Conservation (phyloP, 2,329 filamentous ascomycete genomes). For the Incumbomyces lentus region DNA sequence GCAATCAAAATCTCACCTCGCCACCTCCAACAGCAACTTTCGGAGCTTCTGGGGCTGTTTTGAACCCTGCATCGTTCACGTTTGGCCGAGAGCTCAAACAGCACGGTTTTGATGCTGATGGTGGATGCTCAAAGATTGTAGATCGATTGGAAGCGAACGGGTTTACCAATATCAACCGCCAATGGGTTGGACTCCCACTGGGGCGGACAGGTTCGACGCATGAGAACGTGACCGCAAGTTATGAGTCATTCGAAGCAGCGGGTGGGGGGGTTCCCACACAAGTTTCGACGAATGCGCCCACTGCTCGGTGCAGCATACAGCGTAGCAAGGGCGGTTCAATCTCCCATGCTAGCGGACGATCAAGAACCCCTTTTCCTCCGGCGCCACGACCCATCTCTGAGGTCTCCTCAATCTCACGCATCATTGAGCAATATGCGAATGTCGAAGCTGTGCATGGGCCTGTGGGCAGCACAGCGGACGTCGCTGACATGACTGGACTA, state of each 20-base stretch:
- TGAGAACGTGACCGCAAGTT: constrained; percentile 12
- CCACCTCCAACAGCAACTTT: neutral
- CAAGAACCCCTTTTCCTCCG: constrained; percentile 17
- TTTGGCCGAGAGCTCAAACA: constrained; percentile 85
- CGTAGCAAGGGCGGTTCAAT: constrained; percentile 11
- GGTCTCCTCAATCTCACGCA: constrained; percentile 18
- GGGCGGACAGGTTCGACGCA: constrained; percentile 32
- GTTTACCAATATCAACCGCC: constrained; percentile 70
- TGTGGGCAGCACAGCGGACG: constrained; percentile 59
- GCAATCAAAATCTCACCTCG: constrained; percentile 57
- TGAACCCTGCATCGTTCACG: constrained; percentile 53
- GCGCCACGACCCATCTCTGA: constrained; percentile 19
- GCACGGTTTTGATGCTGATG: constrained; percentile 76
- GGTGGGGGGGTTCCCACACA: constrained; percentile 24
- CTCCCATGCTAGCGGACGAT: constrained; percentile 11
- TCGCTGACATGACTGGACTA: constrained; percentile 67
- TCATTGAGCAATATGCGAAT: constrained; percentile 27
- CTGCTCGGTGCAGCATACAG: constrained; percentile 32
- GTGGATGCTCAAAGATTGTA: constrained; percentile 69
- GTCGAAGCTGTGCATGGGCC: constrained; percentile 49
- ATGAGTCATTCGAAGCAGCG: constrained; percentile 29
- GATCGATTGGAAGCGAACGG: constrained; percentile 61
- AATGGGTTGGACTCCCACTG: constrained; percentile 84
- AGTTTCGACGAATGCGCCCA: constrained; percentile 25
- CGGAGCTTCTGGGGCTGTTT: neutral